These are phyloP conservation scores for Lolium rigidum DNA, from an alignment of 176 grass and related monocot genomes.

Conservation along the genomic window DNA sequence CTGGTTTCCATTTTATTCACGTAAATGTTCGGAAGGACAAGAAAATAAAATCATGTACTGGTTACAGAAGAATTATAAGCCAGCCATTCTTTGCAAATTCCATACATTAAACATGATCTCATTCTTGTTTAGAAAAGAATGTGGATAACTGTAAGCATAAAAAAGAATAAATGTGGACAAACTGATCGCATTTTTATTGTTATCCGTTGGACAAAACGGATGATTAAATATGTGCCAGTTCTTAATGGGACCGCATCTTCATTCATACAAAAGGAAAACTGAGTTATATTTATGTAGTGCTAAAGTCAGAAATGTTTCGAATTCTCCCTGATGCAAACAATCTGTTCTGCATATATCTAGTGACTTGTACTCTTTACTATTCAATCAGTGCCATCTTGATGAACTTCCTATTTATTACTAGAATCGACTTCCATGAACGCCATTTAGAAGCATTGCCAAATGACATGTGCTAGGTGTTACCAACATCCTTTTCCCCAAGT, in stretches of 20 bases:
- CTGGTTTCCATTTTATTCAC: slow-evolving; percentile 53
- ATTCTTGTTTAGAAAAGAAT: slow-evolving; percentile 6
- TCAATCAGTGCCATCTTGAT: slow-evolving; percentile 1
- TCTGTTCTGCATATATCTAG: background rate
- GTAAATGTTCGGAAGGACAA: slow-evolving; percentile 32
- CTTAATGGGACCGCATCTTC: background rate
- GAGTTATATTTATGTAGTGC: background rate
- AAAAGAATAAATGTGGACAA: background rate
- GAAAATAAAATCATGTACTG: background rate
- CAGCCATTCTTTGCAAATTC: background rate
- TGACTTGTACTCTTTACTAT: background rate
- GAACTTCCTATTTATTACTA: background rate
- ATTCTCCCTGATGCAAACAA: background rate
- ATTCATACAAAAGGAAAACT: background rate
- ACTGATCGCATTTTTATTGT: background rate
- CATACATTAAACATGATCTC: background rate
- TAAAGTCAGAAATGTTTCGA: background rate
- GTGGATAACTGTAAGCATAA: background rate
- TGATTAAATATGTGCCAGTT: background rate
- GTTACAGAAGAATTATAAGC: background rate
- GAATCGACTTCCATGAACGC: background rate
- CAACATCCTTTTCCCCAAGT: background rate
- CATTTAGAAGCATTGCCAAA: background rate
- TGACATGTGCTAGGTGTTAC: background rate
- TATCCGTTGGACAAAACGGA: background rate